Evolutionary conservation across 805 yeast species (phyloP).

Genomic region (Myxozyma lipomycoides): DNA sequence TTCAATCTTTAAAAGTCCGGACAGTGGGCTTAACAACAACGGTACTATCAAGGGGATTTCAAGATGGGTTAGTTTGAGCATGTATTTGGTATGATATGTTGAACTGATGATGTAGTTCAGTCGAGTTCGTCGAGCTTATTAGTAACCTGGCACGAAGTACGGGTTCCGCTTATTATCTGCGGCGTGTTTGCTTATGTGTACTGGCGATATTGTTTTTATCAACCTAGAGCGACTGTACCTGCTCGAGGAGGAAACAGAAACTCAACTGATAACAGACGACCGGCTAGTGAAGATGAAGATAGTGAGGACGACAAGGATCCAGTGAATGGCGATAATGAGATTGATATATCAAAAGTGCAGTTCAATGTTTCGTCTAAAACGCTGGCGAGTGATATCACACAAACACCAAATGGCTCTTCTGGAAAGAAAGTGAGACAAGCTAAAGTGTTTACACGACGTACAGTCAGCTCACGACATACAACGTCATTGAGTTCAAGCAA

Average conservation of each 20-base stretch:
- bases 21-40: no score
- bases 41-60: no score
- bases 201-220: slow-evolving; percentile 26
- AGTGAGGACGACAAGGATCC: slow-evolving; percentile 10
- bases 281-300: slow-evolving; percentile 18
- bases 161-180: slow-evolving; percentile 21
- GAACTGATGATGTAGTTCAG: no score
- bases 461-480: neutral
- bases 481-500: neutral
- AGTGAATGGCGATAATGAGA: neutral
- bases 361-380: no score
- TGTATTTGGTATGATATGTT: no score
- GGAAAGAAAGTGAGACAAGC: slow-evolving; percentile 9
- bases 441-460: slow-evolving; percentile 16
- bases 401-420: no score
- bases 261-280: slow-evolving; percentile 3
- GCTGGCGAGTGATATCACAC: no score
- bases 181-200: slow-evolving; percentile 18
- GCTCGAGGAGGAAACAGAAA: neutral
- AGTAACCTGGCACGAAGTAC: slow-evolving; percentile 23
- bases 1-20: no score
- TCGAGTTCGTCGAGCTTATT: no score
- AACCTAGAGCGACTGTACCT: slow-evolving; percentile 21
- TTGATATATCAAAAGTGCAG: no score
- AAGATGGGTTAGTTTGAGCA: no score